Conservation (phyloP, 164 flowering plant species). For the Magnolia changhungtana region DNA sequence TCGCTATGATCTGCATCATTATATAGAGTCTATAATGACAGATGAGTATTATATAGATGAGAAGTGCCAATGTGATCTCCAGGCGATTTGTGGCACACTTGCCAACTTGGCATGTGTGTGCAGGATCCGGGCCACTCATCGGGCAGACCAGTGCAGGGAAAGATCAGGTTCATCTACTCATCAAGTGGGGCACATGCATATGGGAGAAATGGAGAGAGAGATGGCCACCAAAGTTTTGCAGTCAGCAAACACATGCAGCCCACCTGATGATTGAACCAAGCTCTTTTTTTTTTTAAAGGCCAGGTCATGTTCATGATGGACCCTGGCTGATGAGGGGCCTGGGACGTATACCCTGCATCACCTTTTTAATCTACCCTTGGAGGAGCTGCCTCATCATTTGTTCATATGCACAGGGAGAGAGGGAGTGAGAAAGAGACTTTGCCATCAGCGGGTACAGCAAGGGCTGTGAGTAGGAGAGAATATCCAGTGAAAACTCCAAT, state of each 20-base stretch:
- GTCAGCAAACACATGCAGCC: no score
- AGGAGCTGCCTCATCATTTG: background rate
- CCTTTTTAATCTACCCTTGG: background rate
- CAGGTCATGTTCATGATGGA: background rate
- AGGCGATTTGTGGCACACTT: no score
- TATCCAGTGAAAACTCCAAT: slow-evolving; percentile 69
- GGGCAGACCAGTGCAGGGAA: no score
- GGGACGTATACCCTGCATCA: background rate
- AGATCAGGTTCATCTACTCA: no score
- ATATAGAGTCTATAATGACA: background rate
- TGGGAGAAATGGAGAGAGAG: no score
- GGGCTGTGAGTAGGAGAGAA: slow-evolving; percentile 65
- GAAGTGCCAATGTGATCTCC: background rate
- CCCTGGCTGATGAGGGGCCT: background rate
- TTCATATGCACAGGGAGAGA: background rate
- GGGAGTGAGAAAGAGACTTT: slow-evolving; percentile 24
- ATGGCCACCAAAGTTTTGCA: no score
- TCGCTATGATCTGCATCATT: slow-evolving; percentile 30
- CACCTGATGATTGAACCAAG: no score
- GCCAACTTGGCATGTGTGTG: no score
- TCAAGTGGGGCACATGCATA: no score
- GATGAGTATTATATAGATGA: background rate
- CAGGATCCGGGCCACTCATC: no score
- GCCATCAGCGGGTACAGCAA: slow-evolving; percentile 54
- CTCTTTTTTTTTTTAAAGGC: no score